Percentiles rank a stretch among this genome's conserved stretches.
Evolutionary conservation across 768 basidiomycete species (phyloP).

Genomic region (Lyophyllum semitale): DNA sequence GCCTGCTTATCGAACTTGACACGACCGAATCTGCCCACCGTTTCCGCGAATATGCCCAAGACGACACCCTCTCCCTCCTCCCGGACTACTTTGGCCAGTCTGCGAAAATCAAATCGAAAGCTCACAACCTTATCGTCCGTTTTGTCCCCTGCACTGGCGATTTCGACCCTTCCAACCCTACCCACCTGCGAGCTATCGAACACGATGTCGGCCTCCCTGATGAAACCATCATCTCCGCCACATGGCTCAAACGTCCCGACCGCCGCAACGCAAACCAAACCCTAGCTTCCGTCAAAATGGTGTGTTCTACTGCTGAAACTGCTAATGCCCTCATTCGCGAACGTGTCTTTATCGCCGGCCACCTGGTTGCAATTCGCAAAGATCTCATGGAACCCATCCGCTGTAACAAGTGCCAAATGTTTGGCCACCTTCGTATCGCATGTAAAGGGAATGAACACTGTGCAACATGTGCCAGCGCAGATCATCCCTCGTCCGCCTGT

Average conservation of each 20-base stretch:
- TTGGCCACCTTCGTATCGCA: neutral
- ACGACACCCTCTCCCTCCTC: neutral
- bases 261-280: neutral
- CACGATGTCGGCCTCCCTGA: neutral
- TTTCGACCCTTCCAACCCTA: neutral
- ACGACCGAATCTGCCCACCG: neutral
- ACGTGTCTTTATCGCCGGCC: neutral
- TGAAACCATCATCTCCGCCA: neutral
- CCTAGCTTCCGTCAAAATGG: neutral
- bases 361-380: neutral
- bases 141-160: neutral
- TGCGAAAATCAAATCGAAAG: neutral
- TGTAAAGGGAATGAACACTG: neutral
- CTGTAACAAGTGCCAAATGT: conserved; percentile 5
- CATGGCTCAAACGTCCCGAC: neutral
- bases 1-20: neutral
- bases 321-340: neutral
- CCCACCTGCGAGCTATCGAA: neutral
- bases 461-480: neutral
- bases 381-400: neutral
- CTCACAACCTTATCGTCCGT: neutral
- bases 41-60: neutral
- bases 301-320: neutral
- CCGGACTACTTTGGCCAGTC: neutral
- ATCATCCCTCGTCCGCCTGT: neutral